phyloP scores from a whole-genome alignment of 495 filamentous ascomycete species.

The Talaromyces proteolyticus region DNA sequence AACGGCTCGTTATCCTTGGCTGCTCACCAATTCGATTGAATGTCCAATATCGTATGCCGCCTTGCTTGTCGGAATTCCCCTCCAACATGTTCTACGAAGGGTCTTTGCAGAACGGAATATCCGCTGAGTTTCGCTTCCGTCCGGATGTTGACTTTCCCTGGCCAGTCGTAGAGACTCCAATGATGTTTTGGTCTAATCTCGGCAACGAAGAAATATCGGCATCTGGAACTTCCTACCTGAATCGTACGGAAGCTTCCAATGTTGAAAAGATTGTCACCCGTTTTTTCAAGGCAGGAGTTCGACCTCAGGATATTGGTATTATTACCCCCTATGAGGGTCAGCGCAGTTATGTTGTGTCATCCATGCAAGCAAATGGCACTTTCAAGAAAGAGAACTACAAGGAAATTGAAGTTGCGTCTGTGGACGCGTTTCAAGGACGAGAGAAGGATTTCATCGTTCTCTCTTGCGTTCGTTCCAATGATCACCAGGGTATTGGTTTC shows the following conservation, averaged over 20 bases:
- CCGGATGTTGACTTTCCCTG: conserved; percentile 97
- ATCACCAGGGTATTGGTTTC: conserved; percentile 99
- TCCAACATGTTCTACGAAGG: conserved; percentile 99
- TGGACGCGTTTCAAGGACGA: conserved; percentile 97
- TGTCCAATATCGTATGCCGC: conserved; percentile 99
- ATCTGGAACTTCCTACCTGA: conserved; percentile 95
- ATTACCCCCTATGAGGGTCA: conserved; percentile 99
- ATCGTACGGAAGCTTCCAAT: conserved; percentile 93
- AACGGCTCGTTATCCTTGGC: conserved; percentile 91
- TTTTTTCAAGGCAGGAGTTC: conserved; percentile 99
- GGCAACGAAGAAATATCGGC: conserved; percentile 98
- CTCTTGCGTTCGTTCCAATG: conserved; percentile 97
- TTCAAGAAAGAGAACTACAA: conserved; percentile 99
- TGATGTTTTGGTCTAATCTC: conserved; percentile 99
- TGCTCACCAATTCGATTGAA: conserved; percentile 90
- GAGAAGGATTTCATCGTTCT: conserved; percentile 99
- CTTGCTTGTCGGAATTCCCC: conserved; percentile 94
- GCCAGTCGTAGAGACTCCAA: conserved; percentile 88
- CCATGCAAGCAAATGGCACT: conserved; percentile 94
- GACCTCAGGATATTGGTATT: conserved; percentile 87
- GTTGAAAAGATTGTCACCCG: conserved; percentile 97
- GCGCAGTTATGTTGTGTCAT: conserved; percentile 96
- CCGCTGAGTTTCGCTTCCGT: conserved; percentile 78
- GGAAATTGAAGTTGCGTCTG: conserved; percentile 96
- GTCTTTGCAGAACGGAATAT: conserved; percentile 94